These are phyloP conservation scores for Suhomyces bribrorum DNA, from an alignment of 1,139 yeast genomes.

Conservation along the genomic window DNA sequence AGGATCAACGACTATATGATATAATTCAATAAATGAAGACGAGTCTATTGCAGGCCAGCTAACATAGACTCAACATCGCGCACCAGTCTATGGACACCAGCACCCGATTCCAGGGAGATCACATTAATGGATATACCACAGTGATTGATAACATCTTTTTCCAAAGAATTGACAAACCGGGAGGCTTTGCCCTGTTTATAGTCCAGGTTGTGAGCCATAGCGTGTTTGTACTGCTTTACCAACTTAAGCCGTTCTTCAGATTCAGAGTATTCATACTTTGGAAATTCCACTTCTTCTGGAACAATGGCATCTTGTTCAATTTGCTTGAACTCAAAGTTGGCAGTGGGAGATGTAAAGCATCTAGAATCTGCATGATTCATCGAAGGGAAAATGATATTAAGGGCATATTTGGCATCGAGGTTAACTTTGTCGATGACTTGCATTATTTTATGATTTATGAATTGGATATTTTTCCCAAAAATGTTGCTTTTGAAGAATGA, in stretches of 20 bases:
- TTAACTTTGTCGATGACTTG: constrained; percentile 11
- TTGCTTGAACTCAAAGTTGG: constrained; percentile 3
- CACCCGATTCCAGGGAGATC: constrained; percentile 6
- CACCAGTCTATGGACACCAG: constrained; percentile 10
- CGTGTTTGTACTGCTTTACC: constrained; percentile 7
- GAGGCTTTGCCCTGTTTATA: background rate
- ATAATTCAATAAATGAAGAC: constrained; percentile 3
- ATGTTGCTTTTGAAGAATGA: constrained; percentile 22
- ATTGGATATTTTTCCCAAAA: constrained; percentile 29
- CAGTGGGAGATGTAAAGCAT: constrained; percentile 20
- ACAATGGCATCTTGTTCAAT: constrained; percentile 6
- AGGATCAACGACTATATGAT: background rate
- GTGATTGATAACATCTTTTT: constrained; percentile 7
- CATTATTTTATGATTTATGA: constrained; percentile 27
- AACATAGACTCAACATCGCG: constrained; percentile 9
- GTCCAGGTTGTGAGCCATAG: constrained; percentile 3
- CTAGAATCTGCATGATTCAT: constrained; percentile 29
- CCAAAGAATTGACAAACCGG: constrained; percentile 5
- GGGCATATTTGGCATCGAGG: constrained; percentile 12
- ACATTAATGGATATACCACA: constrained; percentile 29
- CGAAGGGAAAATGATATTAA: constrained; percentile 37
- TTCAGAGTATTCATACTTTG: constrained; percentile 5
- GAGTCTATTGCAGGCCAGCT: constrained; percentile 6
- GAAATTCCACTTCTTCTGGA: constrained; percentile 5
- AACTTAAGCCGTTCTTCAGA: constrained; percentile 4